Evolutionary conservation across 176 grass and related monocot genomes (phyloP).

Genomic region (Lolium multiflorum): DNA sequence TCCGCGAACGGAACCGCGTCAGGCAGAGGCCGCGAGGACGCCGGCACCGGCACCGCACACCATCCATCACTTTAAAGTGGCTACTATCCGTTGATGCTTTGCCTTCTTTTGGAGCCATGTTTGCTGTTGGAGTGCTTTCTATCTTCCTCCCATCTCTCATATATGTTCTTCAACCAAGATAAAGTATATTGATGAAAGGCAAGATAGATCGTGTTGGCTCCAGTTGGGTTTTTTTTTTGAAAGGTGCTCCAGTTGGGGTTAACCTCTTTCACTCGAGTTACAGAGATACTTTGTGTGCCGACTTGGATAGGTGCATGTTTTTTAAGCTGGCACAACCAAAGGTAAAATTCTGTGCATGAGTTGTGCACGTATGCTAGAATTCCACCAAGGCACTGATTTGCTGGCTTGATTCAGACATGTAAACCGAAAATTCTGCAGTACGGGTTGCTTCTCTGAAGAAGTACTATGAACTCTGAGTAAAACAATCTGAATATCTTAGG

Average conservation of each 20-base stretch:
- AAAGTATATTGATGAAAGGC: background rate
- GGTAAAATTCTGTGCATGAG: background rate
- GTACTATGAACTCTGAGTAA: background rate
- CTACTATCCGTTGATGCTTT: conserved; percentile 53
- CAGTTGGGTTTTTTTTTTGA: too few species aligned
- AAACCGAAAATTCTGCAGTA: background rate
- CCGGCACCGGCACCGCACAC: background rate
- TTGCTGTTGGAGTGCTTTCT: conserved; percentile 32
- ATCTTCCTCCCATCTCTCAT: background rate
- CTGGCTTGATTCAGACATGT: background rate
- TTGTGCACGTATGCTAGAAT: background rate
- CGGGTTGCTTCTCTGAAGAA: background rate
- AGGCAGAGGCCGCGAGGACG: background rate
- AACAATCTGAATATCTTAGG: background rate
- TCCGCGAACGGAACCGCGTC: background rate
- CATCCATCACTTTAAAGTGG: conserved; percentile 38
- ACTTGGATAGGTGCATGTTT: background rate
- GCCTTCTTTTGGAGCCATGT: conserved; percentile 56
- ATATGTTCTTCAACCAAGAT: conserved; percentile 26
- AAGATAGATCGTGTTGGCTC: conserved; percentile 29
- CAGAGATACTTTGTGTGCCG: background rate
- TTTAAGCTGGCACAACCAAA: background rate
- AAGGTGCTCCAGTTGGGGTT: conserved; percentile 32
- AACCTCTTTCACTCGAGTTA: background rate
- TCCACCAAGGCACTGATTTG: background rate